Evolutionary conservation across 371 early-diverging fungal genomes (phyloP).

Genomic region (Mucor irregularis): DNA sequence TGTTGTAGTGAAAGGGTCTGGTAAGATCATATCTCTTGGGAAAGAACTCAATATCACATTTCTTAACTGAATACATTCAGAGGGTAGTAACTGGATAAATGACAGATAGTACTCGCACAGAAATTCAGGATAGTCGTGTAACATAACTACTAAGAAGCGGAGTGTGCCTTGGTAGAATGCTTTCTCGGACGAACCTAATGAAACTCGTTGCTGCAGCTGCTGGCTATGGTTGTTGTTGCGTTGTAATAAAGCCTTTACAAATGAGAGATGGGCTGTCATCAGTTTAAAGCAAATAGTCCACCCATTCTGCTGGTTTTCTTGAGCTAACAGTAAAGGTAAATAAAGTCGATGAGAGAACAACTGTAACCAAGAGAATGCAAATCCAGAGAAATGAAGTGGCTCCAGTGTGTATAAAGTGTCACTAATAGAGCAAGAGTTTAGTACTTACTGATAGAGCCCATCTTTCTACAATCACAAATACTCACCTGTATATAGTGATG

Average conservation of each 20-base stretch:
- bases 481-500: conserved; percentile 32
- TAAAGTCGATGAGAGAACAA: conserved; percentile 89
- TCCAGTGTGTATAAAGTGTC: conserved; percentile 84
- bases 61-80: conserved; percentile 89
- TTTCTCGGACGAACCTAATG: conserved; percentile 4
- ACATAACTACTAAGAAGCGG: conserved; percentile 83
- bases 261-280: conserved; percentile 77
- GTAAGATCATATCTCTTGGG: conserved; percentile 90
- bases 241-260: conserved; percentile 79
- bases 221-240: conserved; percentile 53
- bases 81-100: conserved; percentile 90
- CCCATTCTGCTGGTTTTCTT: conserved; percentile 42
- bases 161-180: conserved; percentile 89
- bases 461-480: background rate
- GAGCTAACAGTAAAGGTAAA: conserved; percentile 72
- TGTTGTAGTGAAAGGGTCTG: conserved; percentile 93
- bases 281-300: conserved; percentile 87
- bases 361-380: conserved; percentile 94
- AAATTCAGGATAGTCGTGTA: conserved; percentile 98
- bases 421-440: conserved; percentile 31
- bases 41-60: conserved; percentile 94
- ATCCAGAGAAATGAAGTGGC: conserved; percentile 89
- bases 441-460: too few relatives aligned
- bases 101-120: conserved; percentile 88
- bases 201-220: conserved; percentile 56